A percentile compares a stretch with the other conserved stretches of the same genome.
Conservation (phyloP, 306 rosid genomes). For the Inga laurina region DNA sequence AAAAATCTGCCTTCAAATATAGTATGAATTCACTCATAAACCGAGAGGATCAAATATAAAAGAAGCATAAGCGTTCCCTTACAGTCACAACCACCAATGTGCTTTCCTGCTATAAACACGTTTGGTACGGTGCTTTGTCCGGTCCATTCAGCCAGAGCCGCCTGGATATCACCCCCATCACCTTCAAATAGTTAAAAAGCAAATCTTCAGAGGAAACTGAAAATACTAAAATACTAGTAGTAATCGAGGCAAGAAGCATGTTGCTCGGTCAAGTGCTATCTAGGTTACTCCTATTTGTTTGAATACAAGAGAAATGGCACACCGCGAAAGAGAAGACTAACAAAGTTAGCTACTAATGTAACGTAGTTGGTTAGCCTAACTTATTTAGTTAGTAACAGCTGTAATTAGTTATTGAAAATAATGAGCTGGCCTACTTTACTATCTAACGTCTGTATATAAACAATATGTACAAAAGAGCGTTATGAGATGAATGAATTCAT, state of each 20-base stretch:
- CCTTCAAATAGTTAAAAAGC: slow-evolving; percentile 38
- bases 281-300: not conserved
- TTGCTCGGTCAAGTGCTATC: not conserved
- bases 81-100: slow-evolving; percentile 56
- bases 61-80: not conserved
- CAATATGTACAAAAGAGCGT: no score
- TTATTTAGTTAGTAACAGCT: no score
- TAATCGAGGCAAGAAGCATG: not conserved
- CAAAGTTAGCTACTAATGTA: no score
- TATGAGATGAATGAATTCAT: no score
- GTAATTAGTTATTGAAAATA: no score
- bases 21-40: not conserved
- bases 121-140: slow-evolving; percentile 63
- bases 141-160: slow-evolving; percentile 58
- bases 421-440: no score
- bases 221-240: not conserved
- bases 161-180: slow-evolving; percentile 62
- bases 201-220: not conserved
- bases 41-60: not conserved
- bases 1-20: not conserved
- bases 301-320: not conserved
- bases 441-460: no score
- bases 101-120: slow-evolving; percentile 76
- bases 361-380: no score
- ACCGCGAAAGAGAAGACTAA: not conserved